Evolutionary conservation across 306 rosid species (phyloP), one percentile per base, ranked within the genome.

Genomic region (Glycine latifolia): DNA sequence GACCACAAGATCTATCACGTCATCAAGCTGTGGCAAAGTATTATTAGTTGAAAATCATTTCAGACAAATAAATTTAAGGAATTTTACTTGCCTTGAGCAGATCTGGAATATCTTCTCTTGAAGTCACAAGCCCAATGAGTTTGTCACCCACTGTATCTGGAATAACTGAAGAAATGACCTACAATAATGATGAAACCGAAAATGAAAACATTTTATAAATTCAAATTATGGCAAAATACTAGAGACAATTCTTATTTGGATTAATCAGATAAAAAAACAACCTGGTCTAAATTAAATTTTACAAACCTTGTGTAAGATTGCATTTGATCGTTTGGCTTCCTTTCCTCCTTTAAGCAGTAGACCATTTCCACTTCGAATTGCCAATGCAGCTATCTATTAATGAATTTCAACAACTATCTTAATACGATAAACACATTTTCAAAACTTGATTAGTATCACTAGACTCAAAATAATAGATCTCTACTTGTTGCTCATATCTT

Each of bases 281-380:
- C 54, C 15, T 78, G 31, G n/a, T 69, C 11, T 41, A 55, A 33
- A 66, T 52, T 41, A 77, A 82, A 50, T 31, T 60, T 4, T 33
- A 56, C 86, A 85, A 81, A 95, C 99, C 99, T 93, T 91, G 89
- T 95, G 96, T 84, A 95, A 87, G 74, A 73, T 78, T 9, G 90
- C 89, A 79, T 93, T 95, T 63, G 99, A 91, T 66, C 94, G 83
- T 73, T 85, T 88, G 66, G 98, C 98, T 86, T 91, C 97, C 86
- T 94, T 91, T 80, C 97, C 99, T 52, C 99, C 99, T 84, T 95
- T 93, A 69, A 95, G 98, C 50, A 95, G 88, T 78, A 95, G 82
- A 82, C 97, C 99, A 71, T 95, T 95, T 49, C 99, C 96, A 79
- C 98, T 95, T 81, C 94, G 89, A 87, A 93, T 89, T 9, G 98